Base-by-base conservation (phyloP, 2,329 filamentous ascomycete genomes). In the Aspergillus sp. region DNA sequence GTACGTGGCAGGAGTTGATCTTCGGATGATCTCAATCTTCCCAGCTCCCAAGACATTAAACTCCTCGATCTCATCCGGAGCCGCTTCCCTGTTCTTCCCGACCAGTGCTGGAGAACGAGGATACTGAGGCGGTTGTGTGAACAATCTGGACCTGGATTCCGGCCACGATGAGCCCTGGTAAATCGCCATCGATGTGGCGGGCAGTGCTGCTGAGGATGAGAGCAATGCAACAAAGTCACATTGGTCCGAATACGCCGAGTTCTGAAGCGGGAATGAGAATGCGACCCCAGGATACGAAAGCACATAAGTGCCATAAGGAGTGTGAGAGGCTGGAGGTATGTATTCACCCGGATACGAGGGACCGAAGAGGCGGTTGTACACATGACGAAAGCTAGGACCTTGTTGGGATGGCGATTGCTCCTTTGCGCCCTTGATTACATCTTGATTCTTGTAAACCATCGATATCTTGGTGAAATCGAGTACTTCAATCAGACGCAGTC, bases 301-400 rank as follows among this genome's bases (percentile, higher is more conserved):
- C 30, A 95, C 83, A 63, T 97, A 98, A 19, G 82, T 86, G 13
- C 90, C 90, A 49, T 77, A 72, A 13, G 75, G 74, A 9, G 76
- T 75, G 3, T 73, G 74, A 1, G 73, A 61, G 5, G 69, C 66
- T 1, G 88, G 82, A 7, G 85, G 79, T 33, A 95, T 78, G 62
- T 91, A 98, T 73, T 98, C 93, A 53, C 93, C 93, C 1, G 87
- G 87, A 65, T 95, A 97, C 0, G 91, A 94, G 15, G 90, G 90
- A 0, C 93, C 93, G 53, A 98, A 84, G n/a, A 96, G 76, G 46
- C 88, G 84, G 60, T 95, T 89, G 66, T 97, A 98, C 56, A 98
- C 85, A 66, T 94, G 88, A 50, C 85, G 80, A 66, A 95, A 95
- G 13, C 81, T 85, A 4, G 90, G 90, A 0, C 88, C 88, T 7